Percentiles rank a stretch among this genome's conserved stretches.
Evolutionary conservation across 2,329 filamentous ascomycete species (phyloP).

Genomic region (Pseudogymnoascus sp.): DNA sequence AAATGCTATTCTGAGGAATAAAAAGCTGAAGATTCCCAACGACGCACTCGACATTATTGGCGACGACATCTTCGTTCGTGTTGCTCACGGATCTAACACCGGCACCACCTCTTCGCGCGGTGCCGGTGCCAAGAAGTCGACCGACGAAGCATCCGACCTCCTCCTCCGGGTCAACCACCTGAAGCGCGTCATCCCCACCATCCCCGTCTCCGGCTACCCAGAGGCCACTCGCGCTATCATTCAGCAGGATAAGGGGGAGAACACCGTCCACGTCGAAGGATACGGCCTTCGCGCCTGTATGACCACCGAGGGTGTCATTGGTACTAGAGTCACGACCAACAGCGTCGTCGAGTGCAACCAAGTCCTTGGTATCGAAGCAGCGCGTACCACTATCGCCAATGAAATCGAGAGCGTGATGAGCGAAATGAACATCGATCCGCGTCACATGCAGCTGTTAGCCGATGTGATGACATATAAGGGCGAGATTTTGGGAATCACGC

Average conservation of each 20-base stretch:
- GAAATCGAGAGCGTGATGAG: conserved; percentile 89
- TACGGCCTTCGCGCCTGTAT: conserved; percentile 87
- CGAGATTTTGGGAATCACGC: conserved; percentile 90
- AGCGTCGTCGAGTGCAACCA: conserved; percentile 83
- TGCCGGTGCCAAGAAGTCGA: conserved; percentile 22
- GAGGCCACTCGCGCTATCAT: conserved; percentile 84
- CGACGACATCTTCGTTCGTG: conserved; percentile 64
- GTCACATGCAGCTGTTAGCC: conserved; percentile 94
- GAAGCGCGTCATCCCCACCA: conserved; percentile 69
- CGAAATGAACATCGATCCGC: conserved; percentile 90
- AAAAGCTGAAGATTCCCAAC: conserved; percentile 70
- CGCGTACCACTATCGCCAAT: conserved; percentile 75
- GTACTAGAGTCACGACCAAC: conserved; percentile 68
- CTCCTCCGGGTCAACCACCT: conserved; percentile 77
- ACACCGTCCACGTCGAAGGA: conserved; percentile 82
- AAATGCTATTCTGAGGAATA: conserved; percentile 68
- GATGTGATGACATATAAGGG: conserved; percentile 99
- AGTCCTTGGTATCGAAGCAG: conserved; percentile 91
- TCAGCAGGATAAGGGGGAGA: conserved; percentile 62
- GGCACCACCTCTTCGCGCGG: conserved; percentile 22
- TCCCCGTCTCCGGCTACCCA: conserved; percentile 86
- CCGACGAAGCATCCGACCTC: conserved; percentile 53
- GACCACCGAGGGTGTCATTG: conserved; percentile 85
- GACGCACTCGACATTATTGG: conserved; percentile 57
- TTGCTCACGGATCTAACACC: conserved; percentile 50